Conservation (phyloP, 1,284 basidiomycete genomes). For the Leucoagaricus sp. region DNA sequence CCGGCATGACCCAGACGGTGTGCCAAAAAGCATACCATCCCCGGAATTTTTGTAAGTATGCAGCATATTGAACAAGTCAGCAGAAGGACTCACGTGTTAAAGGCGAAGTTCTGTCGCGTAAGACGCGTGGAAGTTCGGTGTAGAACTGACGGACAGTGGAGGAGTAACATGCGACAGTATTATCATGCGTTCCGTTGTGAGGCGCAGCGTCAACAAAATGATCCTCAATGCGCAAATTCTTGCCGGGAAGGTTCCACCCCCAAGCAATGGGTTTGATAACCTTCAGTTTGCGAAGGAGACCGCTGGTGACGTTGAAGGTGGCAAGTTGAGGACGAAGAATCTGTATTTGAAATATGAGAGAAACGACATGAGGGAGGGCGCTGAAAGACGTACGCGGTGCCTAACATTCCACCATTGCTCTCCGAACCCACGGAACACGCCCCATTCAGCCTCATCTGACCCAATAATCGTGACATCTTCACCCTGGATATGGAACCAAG, state of each 20-base stretch:
- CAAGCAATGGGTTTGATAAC: slow-evolving; percentile 51
- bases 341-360: slow-evolving; percentile 19
- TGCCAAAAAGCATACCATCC: slow-evolving; percentile 22
- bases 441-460: slow-evolving; percentile 36
- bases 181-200: slow-evolving; percentile 38
- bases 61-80: not conserved
- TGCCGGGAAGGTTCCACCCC: slow-evolving; percentile 47
- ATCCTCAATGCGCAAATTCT: slow-evolving; percentile 44
- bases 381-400: slow-evolving; percentile 30
- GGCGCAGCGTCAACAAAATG: slow-evolving; percentile 47
- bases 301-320: slow-evolving; percentile 47
- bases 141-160: not conserved
- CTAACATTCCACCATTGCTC: slow-evolving; percentile 52
- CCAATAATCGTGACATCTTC: slow-evolving; percentile 38
- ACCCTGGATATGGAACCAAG: slow-evolving; percentile 45
- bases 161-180: slow-evolving; percentile 29
- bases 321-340: slow-evolving; percentile 47
- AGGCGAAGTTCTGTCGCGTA: slow-evolving; percentile 40
- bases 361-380: not conserved
- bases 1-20: not conserved
- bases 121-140: not conserved
- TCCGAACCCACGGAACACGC: slow-evolving; percentile 43
- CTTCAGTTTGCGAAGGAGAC: slow-evolving; percentile 41
- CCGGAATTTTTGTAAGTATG: slow-evolving; percentile 17
- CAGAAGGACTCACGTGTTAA: slow-evolving; percentile 41